Conservation (phyloP, 768 basidiomycete species). For the Russula abietina region DNA sequence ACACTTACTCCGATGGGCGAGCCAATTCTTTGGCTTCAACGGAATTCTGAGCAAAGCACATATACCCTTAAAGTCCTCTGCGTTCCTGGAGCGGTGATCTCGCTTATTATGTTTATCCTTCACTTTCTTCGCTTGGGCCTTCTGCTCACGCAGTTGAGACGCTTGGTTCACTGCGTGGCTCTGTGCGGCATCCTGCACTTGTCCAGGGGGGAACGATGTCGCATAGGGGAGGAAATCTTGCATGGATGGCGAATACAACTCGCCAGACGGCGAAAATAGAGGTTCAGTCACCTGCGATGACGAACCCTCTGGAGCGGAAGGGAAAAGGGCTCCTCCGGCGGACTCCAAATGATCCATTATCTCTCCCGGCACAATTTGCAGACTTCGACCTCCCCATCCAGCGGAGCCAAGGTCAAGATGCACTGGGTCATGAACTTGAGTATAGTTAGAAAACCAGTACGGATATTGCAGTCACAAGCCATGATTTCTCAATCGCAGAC, state of each 20-base stretch:
- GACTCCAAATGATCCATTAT: too few species aligned
- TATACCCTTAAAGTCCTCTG: neutral
- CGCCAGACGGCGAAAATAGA: too few species aligned
- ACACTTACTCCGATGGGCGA: constrained; percentile 2
- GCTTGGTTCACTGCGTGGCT: neutral
- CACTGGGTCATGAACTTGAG: neutral
- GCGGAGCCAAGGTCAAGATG: too few species aligned
- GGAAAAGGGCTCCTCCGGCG: neutral
- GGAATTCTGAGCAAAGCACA: neutral
- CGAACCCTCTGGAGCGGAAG: neutral
- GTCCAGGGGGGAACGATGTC: neutral
- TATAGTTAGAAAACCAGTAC: neutral
- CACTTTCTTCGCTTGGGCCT: neutral
- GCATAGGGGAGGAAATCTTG: neutral
- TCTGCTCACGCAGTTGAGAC: neutral
- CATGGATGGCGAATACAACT: neutral
- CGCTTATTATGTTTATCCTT: neutral
- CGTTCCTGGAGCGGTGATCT: neutral
- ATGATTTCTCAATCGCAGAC: neutral
- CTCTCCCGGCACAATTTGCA: too few species aligned
- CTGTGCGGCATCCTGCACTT: neutral
- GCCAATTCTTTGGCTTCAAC: neutral
- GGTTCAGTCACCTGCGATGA: neutral
- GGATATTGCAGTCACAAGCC: neutral
- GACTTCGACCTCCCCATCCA: too few species aligned